Evolutionary conservation across 1,284 basidiomycete genomes (phyloP).

Genomic region (Marasmius sp.): DNA sequence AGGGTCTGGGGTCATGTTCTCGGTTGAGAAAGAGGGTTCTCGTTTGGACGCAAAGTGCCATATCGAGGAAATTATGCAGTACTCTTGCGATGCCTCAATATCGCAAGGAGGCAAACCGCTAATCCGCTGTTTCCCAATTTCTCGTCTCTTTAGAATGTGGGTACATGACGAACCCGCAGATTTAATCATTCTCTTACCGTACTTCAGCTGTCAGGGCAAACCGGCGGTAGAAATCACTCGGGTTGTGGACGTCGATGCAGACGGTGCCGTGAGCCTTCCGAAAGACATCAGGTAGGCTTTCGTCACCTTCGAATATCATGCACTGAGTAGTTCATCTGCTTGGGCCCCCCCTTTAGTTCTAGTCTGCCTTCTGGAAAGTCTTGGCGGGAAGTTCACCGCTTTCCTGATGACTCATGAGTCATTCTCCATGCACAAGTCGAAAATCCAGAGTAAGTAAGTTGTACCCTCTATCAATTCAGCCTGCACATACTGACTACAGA

Average conservation of each 20-base stretch:
- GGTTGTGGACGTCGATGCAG: constrained; percentile 50
- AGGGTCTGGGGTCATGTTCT: background rate
- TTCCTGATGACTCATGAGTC: background rate
- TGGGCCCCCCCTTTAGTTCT: constrained; percentile 28
- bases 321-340: background rate
- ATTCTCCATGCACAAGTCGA: background rate
- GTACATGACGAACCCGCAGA: constrained; percentile 26
- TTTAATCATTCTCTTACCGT: constrained; percentile 5
- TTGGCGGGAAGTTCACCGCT: constrained; percentile 48
- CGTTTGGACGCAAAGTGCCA: constrained; percentile 39
- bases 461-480: background rate
- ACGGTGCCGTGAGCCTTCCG: constrained; percentile 63
- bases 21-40: background rate
- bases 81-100: constrained; percentile 50
- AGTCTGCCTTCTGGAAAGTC: constrained; percentile 46
- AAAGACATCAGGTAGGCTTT: constrained; percentile 39
- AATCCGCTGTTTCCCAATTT: constrained; percentile 66
- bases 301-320: constrained; percentile 1
- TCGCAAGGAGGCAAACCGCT: constrained; percentile 28
- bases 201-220: constrained; percentile 55
- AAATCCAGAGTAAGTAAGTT: background rate
- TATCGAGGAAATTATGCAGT: constrained; percentile 72
- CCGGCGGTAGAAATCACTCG: constrained; percentile 75
- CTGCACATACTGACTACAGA: too few relatives aligned
- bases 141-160: constrained; percentile 70